These are phyloP conservation scores for Russula foetens DNA, from an alignment of 768 basidiomycete species.

Conservation along the genomic window DNA sequence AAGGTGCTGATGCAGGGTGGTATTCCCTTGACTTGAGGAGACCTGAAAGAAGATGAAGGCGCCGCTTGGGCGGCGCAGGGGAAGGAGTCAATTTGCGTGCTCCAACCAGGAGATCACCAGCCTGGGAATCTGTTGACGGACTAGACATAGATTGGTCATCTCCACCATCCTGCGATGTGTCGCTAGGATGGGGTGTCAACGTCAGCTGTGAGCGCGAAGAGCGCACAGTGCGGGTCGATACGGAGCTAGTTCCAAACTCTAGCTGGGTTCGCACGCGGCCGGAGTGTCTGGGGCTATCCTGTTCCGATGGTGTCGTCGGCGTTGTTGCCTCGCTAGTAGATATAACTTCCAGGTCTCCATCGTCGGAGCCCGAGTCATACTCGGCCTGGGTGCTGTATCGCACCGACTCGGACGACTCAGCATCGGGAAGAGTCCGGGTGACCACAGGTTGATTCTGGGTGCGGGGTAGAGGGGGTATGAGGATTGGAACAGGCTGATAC, in stretches of 20 bases:
- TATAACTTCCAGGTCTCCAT: constrained; percentile 18
- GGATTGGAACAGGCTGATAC: constrained; percentile 11
- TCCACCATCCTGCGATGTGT: background rate
- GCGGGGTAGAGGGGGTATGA: constrained; percentile 17
- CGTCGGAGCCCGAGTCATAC: constrained; percentile 19
- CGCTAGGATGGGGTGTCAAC: constrained; percentile 1
- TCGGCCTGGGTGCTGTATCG: constrained; percentile 21
- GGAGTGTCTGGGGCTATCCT: background rate
- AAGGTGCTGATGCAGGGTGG: constrained; percentile 16
- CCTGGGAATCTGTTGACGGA: constrained; percentile 17
- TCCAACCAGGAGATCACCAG: background rate
- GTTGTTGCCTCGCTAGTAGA: constrained; percentile 14
- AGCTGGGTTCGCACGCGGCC: background rate
- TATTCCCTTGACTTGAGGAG: constrained; percentile 14
- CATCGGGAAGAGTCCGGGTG: background rate
- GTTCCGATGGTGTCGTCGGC: constrained; percentile 9
- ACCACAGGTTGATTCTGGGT: constrained; percentile 12
- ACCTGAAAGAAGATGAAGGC: constrained; percentile 17
- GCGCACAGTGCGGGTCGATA: constrained; percentile 1
- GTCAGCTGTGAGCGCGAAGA: constrained; percentile 18
- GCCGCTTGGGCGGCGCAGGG: constrained; percentile 8
- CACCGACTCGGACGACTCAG: constrained; percentile 2
- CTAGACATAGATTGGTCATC: constrained; percentile 8
- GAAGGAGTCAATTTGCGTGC: constrained; percentile 10
- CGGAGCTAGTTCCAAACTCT: background rate